Evolutionary conservation across 805 yeast species (phyloP).

Genomic region (Nakazawaea ernobii): DNA sequence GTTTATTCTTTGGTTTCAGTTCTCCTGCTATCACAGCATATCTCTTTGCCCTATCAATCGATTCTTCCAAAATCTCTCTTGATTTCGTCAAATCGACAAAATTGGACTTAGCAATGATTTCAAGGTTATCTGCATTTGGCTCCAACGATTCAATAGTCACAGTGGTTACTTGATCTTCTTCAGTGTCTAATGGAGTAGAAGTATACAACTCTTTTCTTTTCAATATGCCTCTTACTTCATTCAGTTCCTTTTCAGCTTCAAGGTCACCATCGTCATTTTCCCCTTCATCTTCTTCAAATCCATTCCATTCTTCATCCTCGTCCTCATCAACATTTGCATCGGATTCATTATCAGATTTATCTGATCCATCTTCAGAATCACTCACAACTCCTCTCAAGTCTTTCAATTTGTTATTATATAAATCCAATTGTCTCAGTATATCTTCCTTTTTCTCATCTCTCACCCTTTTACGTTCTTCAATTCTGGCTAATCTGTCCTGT

Average conservation of each 20-base stretch:
- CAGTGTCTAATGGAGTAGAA: slow-evolving; percentile 13
- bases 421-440: slow-evolving; percentile 56
- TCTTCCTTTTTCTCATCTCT: slow-evolving; percentile 68
- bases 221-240: slow-evolving; percentile 30
- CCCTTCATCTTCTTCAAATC: slow-evolving; percentile 28
- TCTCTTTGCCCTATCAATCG: slow-evolving; percentile 74
- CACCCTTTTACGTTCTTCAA: slow-evolving; percentile 69
- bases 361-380: slow-evolving; percentile 24
- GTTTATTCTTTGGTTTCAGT: slow-evolving; percentile 23
- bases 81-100: slow-evolving; percentile 67
- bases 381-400: slow-evolving; percentile 17
- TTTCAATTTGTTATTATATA: slow-evolving; percentile 43
- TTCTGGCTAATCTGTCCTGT: slow-evolving; percentile 62
- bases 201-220: slow-evolving; percentile 37
- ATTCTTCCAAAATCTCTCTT: slow-evolving; percentile 62
- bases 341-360: too few species aligned
- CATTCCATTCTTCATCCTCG: slow-evolving; percentile 19
- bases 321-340: slow-evolving; percentile 19
- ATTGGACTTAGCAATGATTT: slow-evolving; percentile 51
- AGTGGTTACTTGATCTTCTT: slow-evolving; percentile 35
- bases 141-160: slow-evolving; percentile 56
- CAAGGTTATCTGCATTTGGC: slow-evolving; percentile 34
- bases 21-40: slow-evolving; percentile 56
- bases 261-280: slow-evolving; percentile 25
- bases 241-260: slow-evolving; percentile 19